Evolutionary conservation across 495 filamentous ascomycete genomes (phyloP).

Genomic region (Monascus purpureus): DNA sequence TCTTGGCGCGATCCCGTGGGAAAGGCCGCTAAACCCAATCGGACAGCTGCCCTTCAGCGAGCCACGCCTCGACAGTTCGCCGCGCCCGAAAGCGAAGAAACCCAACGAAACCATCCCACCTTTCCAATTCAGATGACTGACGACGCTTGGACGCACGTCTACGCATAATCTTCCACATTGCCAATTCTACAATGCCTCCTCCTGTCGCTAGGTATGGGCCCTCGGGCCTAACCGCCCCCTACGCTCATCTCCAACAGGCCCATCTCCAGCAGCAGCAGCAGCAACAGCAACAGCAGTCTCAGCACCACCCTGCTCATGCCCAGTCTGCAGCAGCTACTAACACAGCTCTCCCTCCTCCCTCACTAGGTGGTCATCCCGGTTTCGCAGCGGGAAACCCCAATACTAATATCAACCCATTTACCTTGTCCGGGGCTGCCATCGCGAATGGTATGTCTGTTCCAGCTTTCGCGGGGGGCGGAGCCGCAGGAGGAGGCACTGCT

Average conservation of each 20-base stretch:
- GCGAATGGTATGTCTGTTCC: constrained; percentile 40
- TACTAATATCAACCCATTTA: constrained; percentile 55
- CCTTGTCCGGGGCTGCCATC: constrained; percentile 34
- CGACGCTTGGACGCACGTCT: no score
- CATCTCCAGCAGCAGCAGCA: constrained; percentile 21
- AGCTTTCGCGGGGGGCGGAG: constrained; percentile 43
- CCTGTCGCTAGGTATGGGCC: constrained; percentile 40
- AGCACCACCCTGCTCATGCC: constrained; percentile 35
- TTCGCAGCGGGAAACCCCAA: constrained; percentile 47
- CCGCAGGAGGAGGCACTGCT: constrained; percentile 44
- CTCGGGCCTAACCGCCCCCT: constrained; percentile 36
- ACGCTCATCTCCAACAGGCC: constrained; percentile 35
- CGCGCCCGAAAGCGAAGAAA: not conserved
- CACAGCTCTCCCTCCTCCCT: constrained; percentile 45
- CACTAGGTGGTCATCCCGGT: constrained; percentile 41
- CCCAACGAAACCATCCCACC: constrained; percentile 9
- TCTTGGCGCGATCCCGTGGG: constrained; percentile 3
- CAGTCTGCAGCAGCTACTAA: constrained; percentile 39
- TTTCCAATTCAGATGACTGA: no score
- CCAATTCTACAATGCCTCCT: constrained; percentile 25
- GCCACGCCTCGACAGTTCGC: no score
- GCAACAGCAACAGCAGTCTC: constrained; percentile 31
- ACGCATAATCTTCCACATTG: constrained; percentile 17
- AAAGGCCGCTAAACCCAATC: constrained; percentile 20
- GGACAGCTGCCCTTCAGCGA: constrained; percentile 8